phyloP scores from a whole-genome alignment of 176 grass and related monocot genomes.

The Oryza nivara region DNA sequence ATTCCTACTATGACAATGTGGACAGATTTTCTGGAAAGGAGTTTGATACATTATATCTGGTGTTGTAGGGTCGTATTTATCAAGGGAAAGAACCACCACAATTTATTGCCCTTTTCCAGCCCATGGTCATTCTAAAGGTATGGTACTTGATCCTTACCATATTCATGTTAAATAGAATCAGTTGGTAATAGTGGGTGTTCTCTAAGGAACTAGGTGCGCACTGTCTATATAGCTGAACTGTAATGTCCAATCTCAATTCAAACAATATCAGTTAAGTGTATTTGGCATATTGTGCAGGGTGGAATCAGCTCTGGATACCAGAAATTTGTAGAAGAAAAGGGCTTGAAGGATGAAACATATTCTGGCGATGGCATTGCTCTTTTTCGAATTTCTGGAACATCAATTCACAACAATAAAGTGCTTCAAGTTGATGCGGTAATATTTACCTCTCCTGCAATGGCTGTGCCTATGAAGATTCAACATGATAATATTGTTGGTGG shows the following conservation, averaged over 20 bases:
- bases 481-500: background rate
- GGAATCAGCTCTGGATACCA: conserved; percentile 84
- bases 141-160: conserved; percentile 15
- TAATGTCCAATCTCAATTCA: conserved; percentile 1
- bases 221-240: conserved; percentile 14
- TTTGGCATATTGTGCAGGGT: conserved; percentile 58
- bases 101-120: conserved; percentile 89
- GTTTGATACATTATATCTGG: conserved; percentile 41
- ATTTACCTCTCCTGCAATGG: conserved; percentile 6
- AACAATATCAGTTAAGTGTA: conserved; percentile 22
- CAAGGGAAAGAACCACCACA: conserved; percentile 87
- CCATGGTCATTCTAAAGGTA: conserved; percentile 95
- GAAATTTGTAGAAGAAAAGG: conserved; percentile 62
- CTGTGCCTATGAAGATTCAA: conserved; percentile 21
- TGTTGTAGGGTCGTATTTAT: conserved; percentile 80
- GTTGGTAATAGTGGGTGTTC: conserved; percentile 3
- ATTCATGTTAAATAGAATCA: conserved; percentile 7
- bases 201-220: conserved; percentile 15
- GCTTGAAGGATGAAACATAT: conserved; percentile 83
- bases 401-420: conserved; percentile 77
- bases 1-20: conserved; percentile 15
- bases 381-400: conserved; percentile 72
- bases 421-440: conserved; percentile 92
- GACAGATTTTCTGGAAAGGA: conserved; percentile 22
- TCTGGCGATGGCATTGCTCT: conserved; percentile 65